Evolutionary conservation across 352 stramenopile genomes (phyloP), one percentile per base, ranked within the genome.

Genomic region (Pythium grandisporangium): DNA sequence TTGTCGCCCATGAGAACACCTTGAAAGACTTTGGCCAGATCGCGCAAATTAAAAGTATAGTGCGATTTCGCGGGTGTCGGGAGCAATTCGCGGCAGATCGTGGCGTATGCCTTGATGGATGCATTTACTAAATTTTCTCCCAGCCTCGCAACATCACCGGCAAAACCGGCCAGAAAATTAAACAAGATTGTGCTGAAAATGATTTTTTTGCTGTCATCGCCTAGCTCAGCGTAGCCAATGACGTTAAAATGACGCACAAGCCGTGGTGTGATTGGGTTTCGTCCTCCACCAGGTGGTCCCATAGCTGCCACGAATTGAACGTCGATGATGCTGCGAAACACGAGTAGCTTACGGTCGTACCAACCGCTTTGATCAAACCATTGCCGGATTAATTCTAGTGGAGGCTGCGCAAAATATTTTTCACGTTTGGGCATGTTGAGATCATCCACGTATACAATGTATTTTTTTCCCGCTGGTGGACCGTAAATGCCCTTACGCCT

Each of bases 351-450:
- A 23, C 84, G 68, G 51, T 97, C 92, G 50, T 97, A 97, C 92
- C 93, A 98, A 13, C 90, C 92, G 3, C 76, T 75, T 56, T 97
- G 89, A 42, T 96, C 84, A 35, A 97, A 95, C 82, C 84, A 97
- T 57, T 98, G 90, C 1, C 90, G 78, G 30, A 98, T 70, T 21
- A 98, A 61, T 53, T 98, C 93, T n/a, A 98, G 66, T 3, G 93
- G 90, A 20, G 93, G 93, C 62, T 98, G 91, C 0, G 93, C 92
- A 40, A 95, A 95, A 48, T 93, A 97, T 39, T 91, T 93, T 45
- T 98, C 91, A 13, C 81, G 76, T 56, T 96, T 95, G 12, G 93
- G 91, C 93, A 98, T 97, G 57, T 97, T 97, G 6, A 98, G 51
- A 54, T 97, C 93, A 53, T 98, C 93, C 27, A 97, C 81, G 53